Evolutionary conservation across 306 rosid genomes (phyloP).

Genomic region (Carpinus viminea): DNA sequence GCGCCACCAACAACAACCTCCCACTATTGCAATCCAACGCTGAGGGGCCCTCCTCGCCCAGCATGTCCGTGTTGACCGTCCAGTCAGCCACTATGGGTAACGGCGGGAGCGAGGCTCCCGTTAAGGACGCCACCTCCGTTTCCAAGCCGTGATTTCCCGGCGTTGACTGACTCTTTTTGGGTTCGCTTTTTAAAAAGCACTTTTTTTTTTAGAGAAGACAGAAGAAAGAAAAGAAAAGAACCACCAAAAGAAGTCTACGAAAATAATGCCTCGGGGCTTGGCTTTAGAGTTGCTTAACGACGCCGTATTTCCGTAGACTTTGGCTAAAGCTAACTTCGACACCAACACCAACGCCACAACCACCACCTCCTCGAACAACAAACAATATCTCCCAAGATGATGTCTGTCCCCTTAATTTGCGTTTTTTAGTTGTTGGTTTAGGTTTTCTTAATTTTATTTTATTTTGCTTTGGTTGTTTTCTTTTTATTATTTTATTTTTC

Average conservation of each 20-base stretch:
- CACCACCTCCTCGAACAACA: too few species aligned
- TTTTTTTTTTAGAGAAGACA: too few species aligned
- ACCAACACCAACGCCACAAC: not conserved
- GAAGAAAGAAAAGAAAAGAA: not conserved
- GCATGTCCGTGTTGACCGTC: constrained; percentile 75
- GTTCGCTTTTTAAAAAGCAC: not conserved
- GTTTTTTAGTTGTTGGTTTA: not conserved
- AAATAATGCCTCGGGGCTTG: constrained; percentile 41
- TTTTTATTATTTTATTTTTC: not conserved
- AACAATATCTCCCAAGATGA: not conserved
- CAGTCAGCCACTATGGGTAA: constrained; percentile 60
- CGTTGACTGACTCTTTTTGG: constrained; percentile 28
- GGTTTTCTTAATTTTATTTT: not conserved
- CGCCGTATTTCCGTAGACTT: constrained; percentile 74
- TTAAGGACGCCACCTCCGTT: constrained; percentile 69
- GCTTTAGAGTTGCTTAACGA: constrained; percentile 30
- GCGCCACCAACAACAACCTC: constrained; percentile 6
- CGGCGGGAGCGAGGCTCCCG: constrained; percentile 46
- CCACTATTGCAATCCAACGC: constrained; percentile 45
- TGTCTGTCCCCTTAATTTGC: not conserved
- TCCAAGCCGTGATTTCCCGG: constrained; percentile 61
- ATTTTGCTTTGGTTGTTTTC: not conserved
- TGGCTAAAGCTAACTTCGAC: constrained; percentile 31
- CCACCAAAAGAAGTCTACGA: constrained; percentile 34
- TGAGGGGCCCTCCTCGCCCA: constrained; percentile 87